A percentile compares a stretch with the other conserved stretches of the same genome.
Evolutionary conservation across 2,329 filamentous ascomycete species (phyloP).

Genomic region (Geosmithia putterillii): DNA sequence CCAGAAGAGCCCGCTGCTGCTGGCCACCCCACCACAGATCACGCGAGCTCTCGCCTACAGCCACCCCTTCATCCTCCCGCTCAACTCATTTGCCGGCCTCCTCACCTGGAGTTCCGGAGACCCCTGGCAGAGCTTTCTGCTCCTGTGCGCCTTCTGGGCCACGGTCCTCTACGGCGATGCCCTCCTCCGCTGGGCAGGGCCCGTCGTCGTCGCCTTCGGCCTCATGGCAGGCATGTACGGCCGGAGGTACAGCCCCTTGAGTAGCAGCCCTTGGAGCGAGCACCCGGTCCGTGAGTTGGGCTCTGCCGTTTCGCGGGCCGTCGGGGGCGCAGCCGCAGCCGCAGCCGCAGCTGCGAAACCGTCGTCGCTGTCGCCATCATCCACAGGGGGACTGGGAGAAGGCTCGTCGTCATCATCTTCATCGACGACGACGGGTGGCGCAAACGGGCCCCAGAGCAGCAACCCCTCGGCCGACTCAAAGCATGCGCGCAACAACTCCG

Average conservation of each 20-base stretch:
- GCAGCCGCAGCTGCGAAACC: too few species aligned
- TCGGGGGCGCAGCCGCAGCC: not conserved
- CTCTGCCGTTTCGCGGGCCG: conserved; percentile 9
- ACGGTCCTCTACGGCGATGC: conserved; percentile 75
- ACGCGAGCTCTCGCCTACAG: conserved; percentile 91
- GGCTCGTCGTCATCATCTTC: not conserved
- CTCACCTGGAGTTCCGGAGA: conserved; percentile 91
- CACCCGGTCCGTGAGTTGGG: conserved; percentile 22
- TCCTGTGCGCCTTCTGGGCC: conserved; percentile 79
- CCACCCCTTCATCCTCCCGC: conserved; percentile 80
- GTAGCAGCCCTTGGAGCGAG: conserved; percentile 64
- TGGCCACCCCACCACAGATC: conserved; percentile 88
- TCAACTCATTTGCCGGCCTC: conserved; percentile 76
- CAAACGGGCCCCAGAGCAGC: not conserved
- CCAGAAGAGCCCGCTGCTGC: conserved; percentile 86
- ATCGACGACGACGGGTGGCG: not conserved
- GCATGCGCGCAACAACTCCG: conserved; percentile 36
- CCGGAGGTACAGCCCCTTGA: conserved; percentile 77
- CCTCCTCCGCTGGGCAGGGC: conserved; percentile 70
- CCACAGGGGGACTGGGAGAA: not conserved
- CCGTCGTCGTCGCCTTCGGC: conserved; percentile 64
- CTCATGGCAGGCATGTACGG: conserved; percentile 91
- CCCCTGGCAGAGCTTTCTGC: conserved; percentile 91
- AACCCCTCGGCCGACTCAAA: conserved; percentile 14
- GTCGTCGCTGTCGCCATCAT: not conserved